phyloP scores from a whole-genome alignment of 2,329 filamentous ascomycete genomes.

The Sporothrix pseudoabietina region DNA sequence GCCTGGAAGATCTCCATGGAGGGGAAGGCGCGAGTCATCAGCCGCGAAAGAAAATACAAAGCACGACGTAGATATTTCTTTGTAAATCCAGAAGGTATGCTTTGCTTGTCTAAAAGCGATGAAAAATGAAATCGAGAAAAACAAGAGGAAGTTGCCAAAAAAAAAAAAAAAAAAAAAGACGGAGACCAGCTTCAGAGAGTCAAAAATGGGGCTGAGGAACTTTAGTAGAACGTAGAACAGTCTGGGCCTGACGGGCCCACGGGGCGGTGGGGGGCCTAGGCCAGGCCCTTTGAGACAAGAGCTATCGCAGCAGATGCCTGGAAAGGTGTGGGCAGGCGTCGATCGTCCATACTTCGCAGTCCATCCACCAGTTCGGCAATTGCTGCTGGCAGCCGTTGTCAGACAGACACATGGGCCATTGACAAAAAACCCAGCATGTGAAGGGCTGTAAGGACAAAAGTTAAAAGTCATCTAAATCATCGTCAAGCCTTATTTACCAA shows the following conservation, averaged over 20 bases:
- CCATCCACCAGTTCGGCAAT: conserved; percentile 11
- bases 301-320: neutral
- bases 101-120: neutral
- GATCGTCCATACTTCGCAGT: neutral
- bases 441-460: neutral
- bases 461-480: neutral
- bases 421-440: neutral
- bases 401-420: neutral
- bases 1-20: neutral
- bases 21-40: neutral
- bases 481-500: neutral
- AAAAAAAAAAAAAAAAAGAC: neutral
- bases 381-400: neutral
- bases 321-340: neutral
- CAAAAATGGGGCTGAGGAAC: conserved; percentile 6
- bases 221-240: neutral
- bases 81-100: neutral
- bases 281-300: neutral
- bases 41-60: neutral
- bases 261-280: neutral
- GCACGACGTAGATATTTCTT: neutral
- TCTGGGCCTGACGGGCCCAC: conserved; percentile 13
- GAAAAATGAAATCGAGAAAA: neutral
- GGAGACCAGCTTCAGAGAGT: neutral
- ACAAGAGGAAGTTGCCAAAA: too few relatives aligned